phyloP scores from a whole-genome alignment of 2,329 filamentous ascomycete species.

The Ophioceras dolichostomum region DNA sequence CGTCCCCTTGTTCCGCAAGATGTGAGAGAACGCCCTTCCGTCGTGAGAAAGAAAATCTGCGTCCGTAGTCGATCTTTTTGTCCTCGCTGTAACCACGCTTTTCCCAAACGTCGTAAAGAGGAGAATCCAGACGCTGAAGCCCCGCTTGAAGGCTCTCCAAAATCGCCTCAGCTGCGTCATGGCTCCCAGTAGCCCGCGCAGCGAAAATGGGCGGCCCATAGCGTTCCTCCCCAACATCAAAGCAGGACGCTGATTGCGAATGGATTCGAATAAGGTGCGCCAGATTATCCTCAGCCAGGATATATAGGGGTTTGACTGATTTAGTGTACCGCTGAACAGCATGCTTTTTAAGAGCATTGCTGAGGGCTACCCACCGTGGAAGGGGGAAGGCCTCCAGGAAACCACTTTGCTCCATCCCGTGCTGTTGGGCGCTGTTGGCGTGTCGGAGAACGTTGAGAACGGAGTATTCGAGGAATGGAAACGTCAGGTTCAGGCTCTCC shows the following conservation, averaged over 20 bases:
- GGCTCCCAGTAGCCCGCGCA: conserved; percentile 4
- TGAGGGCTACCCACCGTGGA: not conserved
- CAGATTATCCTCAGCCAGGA: conserved; percentile 4
- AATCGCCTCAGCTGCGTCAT: conserved; percentile 3
- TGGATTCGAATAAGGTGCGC: conserved; percentile 3
- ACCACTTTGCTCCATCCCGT: not conserved
- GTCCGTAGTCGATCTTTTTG: not conserved
- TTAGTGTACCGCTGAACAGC: conserved; percentile 2
- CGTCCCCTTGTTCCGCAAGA: not conserved
- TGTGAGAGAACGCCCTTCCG: not conserved
- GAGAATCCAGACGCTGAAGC: not conserved
- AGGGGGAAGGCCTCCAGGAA: conserved; percentile 3
- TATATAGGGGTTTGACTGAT: conserved; percentile 3
- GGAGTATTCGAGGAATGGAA: conserved; percentile 35
- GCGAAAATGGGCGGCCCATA: conserved; percentile 7
- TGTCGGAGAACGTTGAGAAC: conserved; percentile 25
- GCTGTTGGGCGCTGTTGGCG: conserved; percentile 15
- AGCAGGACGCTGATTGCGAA: not conserved
- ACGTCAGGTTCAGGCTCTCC: conserved; percentile 6
- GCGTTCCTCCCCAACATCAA: conserved; percentile 1
- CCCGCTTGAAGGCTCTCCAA: not conserved
- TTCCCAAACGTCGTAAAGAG: not conserved
- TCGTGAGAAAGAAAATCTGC: not conserved
- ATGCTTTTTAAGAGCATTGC: conserved; percentile 1
- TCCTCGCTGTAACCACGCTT: not conserved